These are phyloP conservation scores for Aspergillus steynii DNA, from an alignment of 495 filamentous ascomycete species.

Conservation along the genomic window DNA sequence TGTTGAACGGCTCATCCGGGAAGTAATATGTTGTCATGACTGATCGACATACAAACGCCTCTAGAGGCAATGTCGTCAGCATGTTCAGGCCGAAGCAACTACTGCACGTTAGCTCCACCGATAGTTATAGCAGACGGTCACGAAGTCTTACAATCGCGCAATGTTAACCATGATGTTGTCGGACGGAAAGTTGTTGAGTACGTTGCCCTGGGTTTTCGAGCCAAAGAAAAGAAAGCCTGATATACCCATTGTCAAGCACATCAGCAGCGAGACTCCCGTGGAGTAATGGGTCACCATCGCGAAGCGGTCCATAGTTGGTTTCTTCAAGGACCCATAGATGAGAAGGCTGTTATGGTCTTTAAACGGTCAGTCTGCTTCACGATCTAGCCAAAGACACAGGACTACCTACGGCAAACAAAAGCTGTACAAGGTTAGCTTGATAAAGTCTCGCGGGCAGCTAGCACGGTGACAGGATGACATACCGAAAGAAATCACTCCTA, in stretches of 20 bases:
- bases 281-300: conserved; percentile 88
- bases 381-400: not conserved
- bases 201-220: conserved; percentile 87
- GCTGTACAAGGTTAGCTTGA: conserved; percentile 53
- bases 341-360: conserved; percentile 92
- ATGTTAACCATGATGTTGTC: conserved; percentile 92
- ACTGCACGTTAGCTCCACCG: conserved; percentile 19
- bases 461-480: conserved; percentile 23
- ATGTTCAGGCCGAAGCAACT: conserved; percentile 94
- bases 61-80: conserved; percentile 93
- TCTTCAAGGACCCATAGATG: conserved; percentile 94
- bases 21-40: conserved; percentile 96
- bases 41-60: conserved; percentile 95
- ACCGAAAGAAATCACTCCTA: conserved; percentile 98
- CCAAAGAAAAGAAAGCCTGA: conserved; percentile 92
- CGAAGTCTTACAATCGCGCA: conserved; percentile 66
- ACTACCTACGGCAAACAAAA: conserved; percentile 75
- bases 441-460: not conserved
- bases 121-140: not conserved
- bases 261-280: conserved; percentile 81
- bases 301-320: conserved; percentile 93
- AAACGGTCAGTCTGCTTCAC: conserved; percentile 13
- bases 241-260: conserved; percentile 85
- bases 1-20: conserved; percentile 74
- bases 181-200: conserved; percentile 94